These are phyloP conservation scores for Rhynchosporium graminicola DNA, from an alignment of 2,329 filamentous ascomycete genomes.

Conservation along the genomic window DNA sequence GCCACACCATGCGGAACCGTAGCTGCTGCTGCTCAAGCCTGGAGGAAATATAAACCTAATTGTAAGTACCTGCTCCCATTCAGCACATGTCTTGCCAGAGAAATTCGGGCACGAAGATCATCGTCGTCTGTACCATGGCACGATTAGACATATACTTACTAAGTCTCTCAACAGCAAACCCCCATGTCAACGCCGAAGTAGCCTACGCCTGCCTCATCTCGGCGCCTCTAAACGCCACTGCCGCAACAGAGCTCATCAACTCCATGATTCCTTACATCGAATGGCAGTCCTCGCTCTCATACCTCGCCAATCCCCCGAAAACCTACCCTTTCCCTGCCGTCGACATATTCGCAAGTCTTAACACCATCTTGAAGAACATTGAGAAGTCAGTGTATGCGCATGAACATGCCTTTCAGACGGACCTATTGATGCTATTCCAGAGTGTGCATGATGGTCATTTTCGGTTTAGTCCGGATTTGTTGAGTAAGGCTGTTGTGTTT, in stretches of 20 bases:
- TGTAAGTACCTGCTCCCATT: background rate
- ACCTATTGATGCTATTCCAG: conserved; percentile 54
- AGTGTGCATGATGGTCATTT: conserved; percentile 67
- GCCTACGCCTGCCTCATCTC: conserved; percentile 37
- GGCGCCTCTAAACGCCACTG: conserved; percentile 29
- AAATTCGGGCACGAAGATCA: too few species aligned
- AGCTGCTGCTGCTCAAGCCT: conserved; percentile 14
- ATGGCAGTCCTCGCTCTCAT: conserved; percentile 34
- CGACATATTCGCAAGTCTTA: conserved; percentile 43
- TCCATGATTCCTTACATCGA: conserved; percentile 34
- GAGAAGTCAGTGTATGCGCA: conserved; percentile 25
- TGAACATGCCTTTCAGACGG: conserved; percentile 57
- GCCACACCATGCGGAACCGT: background rate
- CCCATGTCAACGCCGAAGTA: conserved; percentile 34
- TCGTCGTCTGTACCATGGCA: too few species aligned
- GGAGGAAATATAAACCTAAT: background rate
- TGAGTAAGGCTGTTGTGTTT: conserved; percentile 53
- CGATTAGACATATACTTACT: conserved; percentile 12
- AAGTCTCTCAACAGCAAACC: conserved; percentile 29
- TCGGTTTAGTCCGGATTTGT: conserved; percentile 52
- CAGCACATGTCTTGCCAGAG: too few species aligned
- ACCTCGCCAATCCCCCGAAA: conserved; percentile 52
- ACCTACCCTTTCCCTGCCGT: conserved; percentile 49
- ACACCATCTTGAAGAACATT: conserved; percentile 38
- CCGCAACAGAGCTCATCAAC: conserved; percentile 30